These are phyloP conservation scores for Apodospora peruviana DNA, from an alignment of 495 filamentous ascomycete genomes.

Conservation along the genomic window DNA sequence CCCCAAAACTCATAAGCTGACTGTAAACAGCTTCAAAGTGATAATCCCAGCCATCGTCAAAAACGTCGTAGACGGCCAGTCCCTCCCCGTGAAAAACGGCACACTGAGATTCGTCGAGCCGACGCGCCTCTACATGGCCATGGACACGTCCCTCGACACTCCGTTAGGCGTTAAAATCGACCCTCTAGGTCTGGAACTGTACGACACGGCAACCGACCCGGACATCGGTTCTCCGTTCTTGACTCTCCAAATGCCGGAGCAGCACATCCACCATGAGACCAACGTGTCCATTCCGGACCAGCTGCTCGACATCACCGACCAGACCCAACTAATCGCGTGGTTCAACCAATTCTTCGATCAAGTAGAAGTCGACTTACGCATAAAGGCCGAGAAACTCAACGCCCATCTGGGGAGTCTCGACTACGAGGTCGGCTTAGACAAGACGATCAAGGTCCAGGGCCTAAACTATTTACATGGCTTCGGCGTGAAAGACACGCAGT, in stretches of 20 bases:
- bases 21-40: neutral
- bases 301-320: constrained; percentile 31
- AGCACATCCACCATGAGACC: constrained; percentile 20
- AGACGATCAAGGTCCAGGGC: constrained; percentile 33
- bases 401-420: constrained; percentile 34
- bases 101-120: constrained; percentile 2
- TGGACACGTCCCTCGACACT: constrained; percentile 7
- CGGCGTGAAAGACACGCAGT: constrained; percentile 32
- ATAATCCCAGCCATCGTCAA: neutral
- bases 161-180: constrained; percentile 6
- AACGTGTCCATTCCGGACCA: constrained; percentile 28
- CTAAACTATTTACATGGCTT: constrained; percentile 40
- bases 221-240: constrained; percentile 1
- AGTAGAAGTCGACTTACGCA: constrained; percentile 28
- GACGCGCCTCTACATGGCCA: neutral
- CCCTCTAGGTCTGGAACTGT: constrained; percentile 1
- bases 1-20: neutral
- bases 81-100: constrained; percentile 3
- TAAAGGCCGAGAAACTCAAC: constrained; percentile 25
- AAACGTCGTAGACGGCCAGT: neutral
- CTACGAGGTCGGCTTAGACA: constrained; percentile 30
- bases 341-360: constrained; percentile 35
- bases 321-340: constrained; percentile 32
- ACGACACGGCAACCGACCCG: neutral
- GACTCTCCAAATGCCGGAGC: constrained; percentile 9